Evolutionary conservation across 208 protist species (phyloP), one percentile per base, ranked within the genome.

Genomic region (Borovskyia barvae): DNA sequence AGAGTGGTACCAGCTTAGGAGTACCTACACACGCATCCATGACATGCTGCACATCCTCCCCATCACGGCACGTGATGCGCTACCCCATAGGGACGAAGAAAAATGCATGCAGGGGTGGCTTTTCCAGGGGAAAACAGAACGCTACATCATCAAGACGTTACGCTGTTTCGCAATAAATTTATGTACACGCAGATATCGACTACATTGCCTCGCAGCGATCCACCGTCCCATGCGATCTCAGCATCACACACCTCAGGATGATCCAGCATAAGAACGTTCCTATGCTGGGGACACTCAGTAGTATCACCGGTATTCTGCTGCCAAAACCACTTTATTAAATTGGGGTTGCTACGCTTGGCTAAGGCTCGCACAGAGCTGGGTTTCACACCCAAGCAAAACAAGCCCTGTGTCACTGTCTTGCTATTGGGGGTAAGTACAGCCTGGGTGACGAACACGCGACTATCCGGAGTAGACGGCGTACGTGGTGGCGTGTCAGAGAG

Each of bases 191-290:
- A 85, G 22, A 77, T 41, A 19, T 56, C 60, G 14, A 83, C 62
- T 3, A 60, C 50, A 25, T 62, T 51, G 4, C 52, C 37, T 2
- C 39, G 30, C 11, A 62, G 22, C 6, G 72, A 30, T 15, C 33
- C 25, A 32, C 25, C 54, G 33, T 63, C 39, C 42, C 29, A 30
- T 24, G 30, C 14, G 29, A 71, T 39, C 2, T 60, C 60, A 0
- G 47, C 30, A 11, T 60, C 29, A 4, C 28, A 37, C 9, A 64
- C 28, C 26, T 77, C 52, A 2, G 53, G 71, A 40, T 72, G 75
- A 41, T 92, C 76, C 6, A 86, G 30, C 68, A 84, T 54, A 1
- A 84, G 50, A n/a, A 86, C 65, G 43, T 84, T 82, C 1, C 70
- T 25, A 55, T 77, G 77, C 20, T 66, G 56, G n/a, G n/a, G n/a